Conservation (phyloP, 225 moss, liverwort and hornwort genomes). For the Physcomitrium patens region DNA sequence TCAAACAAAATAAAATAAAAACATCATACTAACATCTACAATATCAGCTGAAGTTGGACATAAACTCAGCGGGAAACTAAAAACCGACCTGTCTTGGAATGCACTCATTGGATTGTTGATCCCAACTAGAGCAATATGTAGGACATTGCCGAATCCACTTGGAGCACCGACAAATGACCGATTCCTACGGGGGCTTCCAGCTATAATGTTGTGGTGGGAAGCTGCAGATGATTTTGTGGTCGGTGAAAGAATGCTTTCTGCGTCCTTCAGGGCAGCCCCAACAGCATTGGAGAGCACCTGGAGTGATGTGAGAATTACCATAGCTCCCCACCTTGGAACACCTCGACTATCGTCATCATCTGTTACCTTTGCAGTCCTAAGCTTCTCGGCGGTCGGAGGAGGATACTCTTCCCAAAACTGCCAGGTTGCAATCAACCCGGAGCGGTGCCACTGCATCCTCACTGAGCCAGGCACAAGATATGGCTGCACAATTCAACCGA, state of each 20-base stretch:
- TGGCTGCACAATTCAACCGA: conserved; percentile 59
- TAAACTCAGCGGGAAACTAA: background rate
- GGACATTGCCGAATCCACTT: conserved; percentile 75
- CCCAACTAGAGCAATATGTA: conserved; percentile 92
- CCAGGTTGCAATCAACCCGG: conserved; percentile 93
- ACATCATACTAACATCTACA: background rate
- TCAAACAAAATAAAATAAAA: background rate
- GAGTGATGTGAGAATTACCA: conserved; percentile 89
- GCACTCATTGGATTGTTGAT: conserved; percentile 97
- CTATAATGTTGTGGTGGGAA: conserved; percentile 17
- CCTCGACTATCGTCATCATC: conserved; percentile 72
- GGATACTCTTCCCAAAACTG: conserved; percentile 94
- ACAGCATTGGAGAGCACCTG: conserved; percentile 88
- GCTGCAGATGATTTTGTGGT: conserved; percentile 27
- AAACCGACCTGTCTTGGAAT: conserved; percentile 86
- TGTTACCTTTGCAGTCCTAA: conserved; percentile 38
- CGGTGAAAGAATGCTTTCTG: conserved; percentile 54
- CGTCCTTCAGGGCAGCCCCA: conserved; percentile 82
- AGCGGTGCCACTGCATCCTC: conserved; percentile 97
- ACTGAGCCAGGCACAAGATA: conserved; percentile 90
- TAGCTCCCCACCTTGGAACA: conserved; percentile 90
- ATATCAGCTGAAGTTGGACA: background rate
- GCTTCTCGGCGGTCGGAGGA: conserved; percentile 69
- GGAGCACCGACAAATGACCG: conserved; percentile 61
- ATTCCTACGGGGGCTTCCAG: conserved; percentile 51